phyloP scores from a whole-genome alignment of 371 early-diverging fungal genomes.

The Batrachochytrium dendrobatidis region DNA sequence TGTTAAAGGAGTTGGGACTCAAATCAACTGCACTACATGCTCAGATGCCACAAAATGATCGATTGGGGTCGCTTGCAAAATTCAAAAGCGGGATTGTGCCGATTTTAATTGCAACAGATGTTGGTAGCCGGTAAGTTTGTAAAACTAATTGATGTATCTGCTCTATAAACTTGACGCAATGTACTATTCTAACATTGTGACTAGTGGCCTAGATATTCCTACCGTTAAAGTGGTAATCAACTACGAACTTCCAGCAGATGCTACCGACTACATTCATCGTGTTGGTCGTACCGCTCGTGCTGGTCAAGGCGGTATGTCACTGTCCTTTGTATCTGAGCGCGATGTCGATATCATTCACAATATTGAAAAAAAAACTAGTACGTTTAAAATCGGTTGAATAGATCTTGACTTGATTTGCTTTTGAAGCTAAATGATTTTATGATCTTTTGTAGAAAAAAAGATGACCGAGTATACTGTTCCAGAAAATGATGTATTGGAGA shows the following conservation, averaged over 20 bases:
- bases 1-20: slow-evolving; percentile 84
- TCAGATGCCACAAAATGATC: slow-evolving; percentile 85
- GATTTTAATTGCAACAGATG: slow-evolving; percentile 94
- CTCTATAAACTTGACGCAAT: slow-evolving; percentile 6
- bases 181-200: not conserved
- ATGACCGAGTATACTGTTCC: slow-evolving; percentile 64
- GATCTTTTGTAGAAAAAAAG: slow-evolving; percentile 72
- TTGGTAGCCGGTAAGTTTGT: slow-evolving; percentile 73
- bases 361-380: slow-evolving; percentile 70
- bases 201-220: slow-evolving; percentile 97
- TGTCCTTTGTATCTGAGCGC: slow-evolving; percentile 88
- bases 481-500: slow-evolving; percentile 76
- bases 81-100: slow-evolving; percentile 82
- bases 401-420: too few species aligned
- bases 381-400: not conserved
- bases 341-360: slow-evolving; percentile 83
- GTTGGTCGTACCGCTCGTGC: slow-evolving; percentile 99
- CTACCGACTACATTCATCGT: slow-evolving; percentile 96
- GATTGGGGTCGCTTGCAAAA: slow-evolving; percentile 82
- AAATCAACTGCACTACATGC: slow-evolving; percentile 87
- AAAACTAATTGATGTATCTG: too few species aligned
- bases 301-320: slow-evolving; percentile 76
- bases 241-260: slow-evolving; percentile 96
- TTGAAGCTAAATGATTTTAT: too few species aligned
- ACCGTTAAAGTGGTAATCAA: slow-evolving; percentile 92